Evolutionary conservation across 495 filamentous ascomycete genomes (phyloP), one percentile per base, ranked within the genome.

Genomic region (Penicillium odoratum): DNA sequence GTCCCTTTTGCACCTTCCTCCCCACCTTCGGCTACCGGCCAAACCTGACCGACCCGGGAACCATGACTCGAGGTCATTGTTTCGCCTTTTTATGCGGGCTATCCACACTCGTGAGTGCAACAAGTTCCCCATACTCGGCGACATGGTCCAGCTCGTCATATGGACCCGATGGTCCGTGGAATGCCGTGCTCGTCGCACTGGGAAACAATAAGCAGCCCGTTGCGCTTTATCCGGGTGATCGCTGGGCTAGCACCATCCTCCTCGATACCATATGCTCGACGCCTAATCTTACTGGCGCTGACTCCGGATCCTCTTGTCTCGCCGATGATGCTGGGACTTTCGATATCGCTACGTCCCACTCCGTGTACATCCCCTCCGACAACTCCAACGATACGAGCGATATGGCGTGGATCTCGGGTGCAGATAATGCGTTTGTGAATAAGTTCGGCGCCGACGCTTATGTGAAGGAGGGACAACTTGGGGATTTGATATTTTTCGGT

Each of bases 101-200:
- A 9, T 47, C 21, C 9, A 47, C 44, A 13, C 7, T 47, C n/a
- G 44, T 21, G 21, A 47, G 15, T 11, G 44, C 21, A 28, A 9
- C 15, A 9, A 1, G 21, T 21, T 21, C 21, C 25, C 26, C 44
- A 9, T 10, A 47, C 11, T 47, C 44, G 6, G 44, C 44, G 21
- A 44, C 51, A 25, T 59, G 57, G 57, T 59, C 57, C 16, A 8
- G 50, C 13, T 15, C 48, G 29, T 21, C 34, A 2, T 59, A 53
- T 38, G 57, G 51, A 4, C 57, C 57, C 9, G 57, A 59, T 55
- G 57, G 57, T 29, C 57, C 57, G 1, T 59, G 57, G 57, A 45
- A 59, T 5, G 57, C 51, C 2, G 47, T 59, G 4, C 33, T 30
- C 13, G 51, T 46, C 21, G n/a, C 40, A 40, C 13, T 59, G 28